Evolutionary conservation across 2,329 filamentous ascomycete genomes (phyloP).

Genomic region (Saccharata proteae): DNA sequence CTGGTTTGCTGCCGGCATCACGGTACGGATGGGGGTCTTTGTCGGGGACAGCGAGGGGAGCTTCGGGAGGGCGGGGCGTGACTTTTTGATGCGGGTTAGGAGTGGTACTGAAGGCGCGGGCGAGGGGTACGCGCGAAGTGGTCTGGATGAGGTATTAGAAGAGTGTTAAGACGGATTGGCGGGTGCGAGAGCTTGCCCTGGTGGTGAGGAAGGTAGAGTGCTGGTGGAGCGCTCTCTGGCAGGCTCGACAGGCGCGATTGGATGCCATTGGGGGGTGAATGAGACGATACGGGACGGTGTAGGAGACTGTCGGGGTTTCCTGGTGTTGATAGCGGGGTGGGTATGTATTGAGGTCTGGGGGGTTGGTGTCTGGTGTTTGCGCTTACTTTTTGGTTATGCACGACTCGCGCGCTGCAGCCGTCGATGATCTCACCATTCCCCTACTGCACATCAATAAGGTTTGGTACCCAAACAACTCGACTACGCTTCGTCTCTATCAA

Average conservation of each 20-base stretch:
- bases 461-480: no score
- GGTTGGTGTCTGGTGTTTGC: conserved; percentile 6
- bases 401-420: conserved; percentile 13
- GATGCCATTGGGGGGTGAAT: conserved; percentile 19
- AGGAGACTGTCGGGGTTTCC: background rate
- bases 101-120: background rate
- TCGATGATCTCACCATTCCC: conserved; percentile 22
- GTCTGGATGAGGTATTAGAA: conserved; percentile 10
- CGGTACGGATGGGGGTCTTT: conserved; percentile 10
- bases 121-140: conserved; percentile 1
- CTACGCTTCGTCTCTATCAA: no score
- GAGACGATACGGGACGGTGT: background rate
- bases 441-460: conserved; percentile 1
- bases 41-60: conserved; percentile 11
- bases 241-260: conserved; percentile 24
- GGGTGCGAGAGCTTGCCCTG: conserved; percentile 4
- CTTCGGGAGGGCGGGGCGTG: conserved; percentile 3
- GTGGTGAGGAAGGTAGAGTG: conserved; percentile 1
- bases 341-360: background rate
- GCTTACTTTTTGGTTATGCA: conserved; percentile 9
- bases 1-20: background rate
- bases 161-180: conserved; percentile 10
- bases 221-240: conserved; percentile 17
- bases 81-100: conserved; percentile 6
- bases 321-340: background rate